These are phyloP conservation scores for Rhizopogon sp. DNA, from an alignment of 768 basidiomycete species.

Conservation along the genomic window DNA sequence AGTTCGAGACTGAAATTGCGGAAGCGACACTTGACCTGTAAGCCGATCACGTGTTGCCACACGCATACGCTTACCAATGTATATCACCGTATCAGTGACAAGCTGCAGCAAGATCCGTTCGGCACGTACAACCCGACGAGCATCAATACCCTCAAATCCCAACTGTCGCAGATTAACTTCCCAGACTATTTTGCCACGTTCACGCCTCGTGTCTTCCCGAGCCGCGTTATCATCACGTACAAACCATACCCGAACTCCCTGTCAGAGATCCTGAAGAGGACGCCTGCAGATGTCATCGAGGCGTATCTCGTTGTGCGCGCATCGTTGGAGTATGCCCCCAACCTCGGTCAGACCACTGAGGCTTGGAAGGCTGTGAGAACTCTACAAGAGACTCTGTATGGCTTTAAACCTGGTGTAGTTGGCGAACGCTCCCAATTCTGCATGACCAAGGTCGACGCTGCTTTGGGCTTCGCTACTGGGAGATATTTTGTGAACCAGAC, in stretches of 20 bases:
- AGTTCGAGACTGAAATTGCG: conserved; percentile 76
- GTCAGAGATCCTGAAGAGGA: conserved; percentile 60
- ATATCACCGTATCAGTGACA: conserved; percentile 39
- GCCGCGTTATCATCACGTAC: conserved; percentile 75
- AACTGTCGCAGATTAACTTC: conserved; percentile 76
- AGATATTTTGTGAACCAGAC: conserved; percentile 85
- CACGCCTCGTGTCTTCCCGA: conserved; percentile 70
- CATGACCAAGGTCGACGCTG: conserved; percentile 60
- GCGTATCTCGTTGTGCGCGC: conserved; percentile 84
- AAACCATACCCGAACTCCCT: conserved; percentile 72
- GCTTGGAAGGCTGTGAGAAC: conserved; percentile 72
- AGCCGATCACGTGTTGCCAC: conserved; percentile 19
- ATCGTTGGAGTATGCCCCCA: conserved; percentile 60
- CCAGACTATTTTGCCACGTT: conserved; percentile 84
- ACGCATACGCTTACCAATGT: not conserved
- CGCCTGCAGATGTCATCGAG: conserved; percentile 68
- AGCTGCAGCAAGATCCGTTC: conserved; percentile 74
- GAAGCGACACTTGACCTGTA: conserved; percentile 77
- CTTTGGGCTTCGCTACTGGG: conserved; percentile 86
- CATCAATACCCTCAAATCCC: conserved; percentile 60
- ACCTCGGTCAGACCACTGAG: conserved; percentile 70
- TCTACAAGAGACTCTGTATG: conserved; percentile 68
- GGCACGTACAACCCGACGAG: conserved; percentile 84
- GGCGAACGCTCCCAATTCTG: conserved; percentile 85
- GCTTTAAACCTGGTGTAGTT: conserved; percentile 82